Evolutionary conservation across 164 flowering plant species (phyloP).

Genomic region (Magnolia sinica): DNA sequence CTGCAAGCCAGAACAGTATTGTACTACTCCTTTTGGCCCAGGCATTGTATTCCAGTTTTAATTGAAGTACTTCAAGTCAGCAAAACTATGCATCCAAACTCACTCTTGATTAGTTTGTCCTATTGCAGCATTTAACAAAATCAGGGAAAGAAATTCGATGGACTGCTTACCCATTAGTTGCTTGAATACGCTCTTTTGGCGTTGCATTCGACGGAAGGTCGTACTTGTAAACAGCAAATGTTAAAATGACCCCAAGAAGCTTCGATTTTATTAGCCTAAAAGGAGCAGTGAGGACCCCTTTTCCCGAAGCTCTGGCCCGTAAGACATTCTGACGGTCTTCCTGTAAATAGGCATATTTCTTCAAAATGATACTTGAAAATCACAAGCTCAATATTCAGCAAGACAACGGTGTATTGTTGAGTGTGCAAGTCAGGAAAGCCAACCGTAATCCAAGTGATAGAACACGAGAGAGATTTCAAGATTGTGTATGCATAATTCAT

Average conservation of each 20-base stretch:
- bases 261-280: conserved; percentile 77
- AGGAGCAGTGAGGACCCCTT: conserved; percentile 92
- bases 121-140: no score
- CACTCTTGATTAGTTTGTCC: no score
- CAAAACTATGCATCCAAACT: no score
- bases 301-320: conserved; percentile 86
- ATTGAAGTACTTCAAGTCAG: no score
- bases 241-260: conserved; percentile 83
- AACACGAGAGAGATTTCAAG: background rate
- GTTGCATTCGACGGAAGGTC: conserved; percentile 82
- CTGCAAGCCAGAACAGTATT: no score
- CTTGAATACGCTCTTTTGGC: conserved; percentile 67
- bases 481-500: no score
- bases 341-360: conserved; percentile 32
- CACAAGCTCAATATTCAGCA: background rate
- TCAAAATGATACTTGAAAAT: background rate
- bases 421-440: background rate
- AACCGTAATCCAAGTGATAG: background rate
- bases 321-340: conserved; percentile 91
- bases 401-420: background rate
- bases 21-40: no score
- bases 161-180: conserved; percentile 68
- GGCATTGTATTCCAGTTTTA: no score
- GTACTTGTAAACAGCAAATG: conserved; percentile 83
- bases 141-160: no score